Evolutionary conservation across 1,139 yeast species (phyloP).

Genomic region (Keqinozyma sinolaborantium): DNA sequence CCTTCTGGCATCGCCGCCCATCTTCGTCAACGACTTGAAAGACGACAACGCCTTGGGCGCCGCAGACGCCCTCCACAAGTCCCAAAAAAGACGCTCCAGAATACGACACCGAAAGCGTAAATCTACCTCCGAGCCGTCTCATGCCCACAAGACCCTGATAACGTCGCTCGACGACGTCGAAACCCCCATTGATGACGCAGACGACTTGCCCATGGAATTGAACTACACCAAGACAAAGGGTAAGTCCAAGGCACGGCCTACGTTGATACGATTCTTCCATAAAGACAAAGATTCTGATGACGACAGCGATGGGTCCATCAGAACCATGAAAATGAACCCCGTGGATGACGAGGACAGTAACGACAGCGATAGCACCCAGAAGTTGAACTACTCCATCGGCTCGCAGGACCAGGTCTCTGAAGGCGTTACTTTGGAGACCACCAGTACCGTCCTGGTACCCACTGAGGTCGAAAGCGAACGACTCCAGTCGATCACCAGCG

Average conservation of each 20-base stretch:
- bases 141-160: too few species aligned
- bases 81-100: slow-evolving; percentile 5
- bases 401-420: slow-evolving; percentile 9
- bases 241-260: slow-evolving; percentile 6
- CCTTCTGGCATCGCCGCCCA: slow-evolving; percentile 32
- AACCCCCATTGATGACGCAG: background rate
- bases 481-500: background rate
- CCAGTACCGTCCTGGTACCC: slow-evolving; percentile 3
- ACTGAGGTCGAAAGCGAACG: background rate
- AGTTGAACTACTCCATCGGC: slow-evolving; percentile 14
- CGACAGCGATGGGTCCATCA: slow-evolving; percentile 10
- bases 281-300: slow-evolving; percentile 4
- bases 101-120: slow-evolving; percentile 6
- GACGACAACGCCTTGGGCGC: background rate
- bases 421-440: slow-evolving; percentile 29
- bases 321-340: slow-evolving; percentile 8
- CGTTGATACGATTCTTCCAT: slow-evolving; percentile 9
- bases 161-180: background rate
- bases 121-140: background rate
- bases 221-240: slow-evolving; percentile 6
- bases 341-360: background rate
- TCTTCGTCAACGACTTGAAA: slow-evolving; percentile 15
- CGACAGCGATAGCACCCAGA: slow-evolving; percentile 15
- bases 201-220: background rate
- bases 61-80: background rate